These are phyloP conservation scores for Sutorius eximius DNA, from an alignment of 1,284 basidiomycete genomes.

Conservation along the genomic window DNA sequence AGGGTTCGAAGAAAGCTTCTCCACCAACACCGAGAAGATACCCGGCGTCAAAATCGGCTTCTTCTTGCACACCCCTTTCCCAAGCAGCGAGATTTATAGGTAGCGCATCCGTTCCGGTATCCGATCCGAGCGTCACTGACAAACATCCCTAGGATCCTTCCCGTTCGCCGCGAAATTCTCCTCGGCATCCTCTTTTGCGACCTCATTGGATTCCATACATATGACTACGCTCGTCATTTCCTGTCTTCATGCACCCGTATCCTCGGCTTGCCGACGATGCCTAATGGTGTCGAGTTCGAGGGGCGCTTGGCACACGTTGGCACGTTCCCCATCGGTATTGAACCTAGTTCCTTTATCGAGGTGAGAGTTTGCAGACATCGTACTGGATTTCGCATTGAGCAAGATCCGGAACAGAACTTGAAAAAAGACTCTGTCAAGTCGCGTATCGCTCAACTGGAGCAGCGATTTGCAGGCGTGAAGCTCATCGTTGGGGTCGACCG, in stretches of 20 bases:
- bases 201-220: conserved; percentile 98
- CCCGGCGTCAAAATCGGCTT: conserved; percentile 90
- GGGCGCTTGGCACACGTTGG: conserved; percentile 95
- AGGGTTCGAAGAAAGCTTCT: conserved; percentile 64
- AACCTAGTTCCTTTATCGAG: conserved; percentile 88
- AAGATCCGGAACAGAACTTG: conserved; percentile 55
- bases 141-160: conserved; percentile 73
- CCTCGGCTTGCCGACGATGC: conserved; percentile 94
- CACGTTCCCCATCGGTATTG: conserved; percentile 98
- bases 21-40: conserved; percentile 40
- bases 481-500: conserved; percentile 98
- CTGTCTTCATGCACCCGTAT: conserved; percentile 97
- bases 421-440: conserved; percentile 76
- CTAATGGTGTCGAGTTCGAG: conserved; percentile 96
- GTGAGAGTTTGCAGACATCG: conserved; percentile 38
- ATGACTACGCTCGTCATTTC: conserved; percentile 99
- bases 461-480: conserved; percentile 92
- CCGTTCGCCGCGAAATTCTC: conserved; percentile 94
- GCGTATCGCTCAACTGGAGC: conserved; percentile 80
- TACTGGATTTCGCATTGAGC: conserved; percentile 3
- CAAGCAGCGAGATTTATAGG: conserved; percentile 97
- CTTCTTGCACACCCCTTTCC: conserved; percentile 99
- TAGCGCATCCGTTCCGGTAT: conserved; percentile 40
- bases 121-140: conserved; percentile 7
- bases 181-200: conserved; percentile 96